These are phyloP conservation scores for Aspergillus sclerotiicarbonarius DNA, from an alignment of 495 filamentous ascomycete species.

Conservation along the genomic window DNA sequence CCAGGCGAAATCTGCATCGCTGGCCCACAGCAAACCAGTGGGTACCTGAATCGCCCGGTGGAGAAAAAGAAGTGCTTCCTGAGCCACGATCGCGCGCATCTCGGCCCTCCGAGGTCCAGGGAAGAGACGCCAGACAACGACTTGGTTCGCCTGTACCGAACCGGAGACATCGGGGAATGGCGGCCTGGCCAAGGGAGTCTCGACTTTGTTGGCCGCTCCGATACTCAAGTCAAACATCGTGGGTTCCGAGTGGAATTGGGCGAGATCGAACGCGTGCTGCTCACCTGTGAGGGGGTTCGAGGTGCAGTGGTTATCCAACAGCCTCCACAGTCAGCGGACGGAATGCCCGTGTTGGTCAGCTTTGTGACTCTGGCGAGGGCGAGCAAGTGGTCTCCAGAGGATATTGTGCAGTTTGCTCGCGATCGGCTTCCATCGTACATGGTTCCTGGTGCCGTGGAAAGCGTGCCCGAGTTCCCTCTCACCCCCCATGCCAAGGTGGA, in stretches of 20 bases:
- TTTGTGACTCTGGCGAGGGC: too few species aligned
- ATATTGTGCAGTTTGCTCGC: background rate
- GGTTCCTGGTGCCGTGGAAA: background rate
- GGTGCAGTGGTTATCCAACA: background rate
- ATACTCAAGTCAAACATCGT: constrained; percentile 7
- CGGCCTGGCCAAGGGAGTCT: background rate
- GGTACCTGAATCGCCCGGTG: background rate
- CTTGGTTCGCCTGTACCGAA: constrained; percentile 1
- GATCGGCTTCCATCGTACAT: background rate
- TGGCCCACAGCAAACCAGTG: background rate
- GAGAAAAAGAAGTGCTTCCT: background rate
- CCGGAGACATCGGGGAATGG: constrained; percentile 6
- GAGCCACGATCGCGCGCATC: too few species aligned
- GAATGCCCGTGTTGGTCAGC: background rate
- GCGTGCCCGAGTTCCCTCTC: constrained; percentile 5
- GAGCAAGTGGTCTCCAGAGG: too few species aligned
- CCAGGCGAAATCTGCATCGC: constrained; percentile 3
- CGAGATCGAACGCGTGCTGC: background rate
- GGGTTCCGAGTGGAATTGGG: constrained; percentile 8
- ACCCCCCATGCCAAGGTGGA: constrained; percentile 9
- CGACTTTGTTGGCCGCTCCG: constrained; percentile 8
- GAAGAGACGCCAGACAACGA: background rate
- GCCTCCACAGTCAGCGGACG: background rate
- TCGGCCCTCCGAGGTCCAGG: too few species aligned
- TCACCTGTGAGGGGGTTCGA: background rate